Conservation (phyloP, 805 yeast genomes). For the Clavispora asparagi region DNA sequence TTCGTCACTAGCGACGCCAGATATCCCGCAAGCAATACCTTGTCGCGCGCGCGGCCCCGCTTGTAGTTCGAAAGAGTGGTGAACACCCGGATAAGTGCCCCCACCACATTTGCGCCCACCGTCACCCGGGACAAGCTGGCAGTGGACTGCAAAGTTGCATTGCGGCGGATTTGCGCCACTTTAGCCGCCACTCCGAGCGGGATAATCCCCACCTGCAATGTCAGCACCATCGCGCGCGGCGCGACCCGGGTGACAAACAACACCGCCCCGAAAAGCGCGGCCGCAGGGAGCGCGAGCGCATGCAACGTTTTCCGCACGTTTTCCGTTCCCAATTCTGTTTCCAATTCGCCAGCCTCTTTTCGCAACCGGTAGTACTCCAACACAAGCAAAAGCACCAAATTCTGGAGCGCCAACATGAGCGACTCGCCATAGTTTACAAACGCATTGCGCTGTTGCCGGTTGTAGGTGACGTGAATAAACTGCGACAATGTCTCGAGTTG, state of each 20-base stretch:
- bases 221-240: constrained; percentile 22
- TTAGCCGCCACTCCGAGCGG: constrained; percentile 35
- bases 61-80: constrained; percentile 33
- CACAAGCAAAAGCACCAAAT: constrained; percentile 30
- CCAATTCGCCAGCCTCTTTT: constrained; percentile 6
- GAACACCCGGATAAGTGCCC: constrained; percentile 35
- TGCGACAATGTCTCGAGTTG: constrained; percentile 33
- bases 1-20: constrained; percentile 30
- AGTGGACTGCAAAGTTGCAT: constrained; percentile 30
- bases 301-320: constrained; percentile 10
- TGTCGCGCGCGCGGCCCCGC: constrained; percentile 20
- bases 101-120: constrained; percentile 36
- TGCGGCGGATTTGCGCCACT: constrained; percentile 35
- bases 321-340: constrained; percentile 11
- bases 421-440: constrained; percentile 40
- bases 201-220: constrained; percentile 32
- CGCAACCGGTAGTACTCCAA: constrained; percentile 30
- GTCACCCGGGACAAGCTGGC: constrained; percentile 33
- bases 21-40: constrained; percentile 36
- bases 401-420: constrained; percentile 34
- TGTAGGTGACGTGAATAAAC: constrained; percentile 36
- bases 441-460: constrained; percentile 27
- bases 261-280: constrained; percentile 20
- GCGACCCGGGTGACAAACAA: constrained; percentile 28
- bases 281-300: constrained; percentile 22